phyloP scores from a whole-genome alignment of 371 early-diverging fungal species.

The Funneliformis caledonium region DNA sequence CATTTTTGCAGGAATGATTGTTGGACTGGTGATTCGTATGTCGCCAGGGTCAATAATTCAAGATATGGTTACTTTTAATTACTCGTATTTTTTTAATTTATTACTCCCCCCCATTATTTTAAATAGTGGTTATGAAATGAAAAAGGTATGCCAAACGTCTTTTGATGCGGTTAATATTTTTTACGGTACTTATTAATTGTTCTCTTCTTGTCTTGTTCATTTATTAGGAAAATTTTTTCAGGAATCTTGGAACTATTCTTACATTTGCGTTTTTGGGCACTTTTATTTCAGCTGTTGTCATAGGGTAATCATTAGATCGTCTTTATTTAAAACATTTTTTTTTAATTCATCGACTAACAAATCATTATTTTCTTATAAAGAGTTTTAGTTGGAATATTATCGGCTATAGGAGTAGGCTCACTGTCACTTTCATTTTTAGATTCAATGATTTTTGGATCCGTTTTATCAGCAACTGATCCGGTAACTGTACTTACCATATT shows the following conservation, averaged over 20 bases:
- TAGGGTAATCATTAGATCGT: slow-evolving; percentile 61
- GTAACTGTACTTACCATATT: slow-evolving; percentile 96
- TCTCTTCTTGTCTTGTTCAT: not conserved
- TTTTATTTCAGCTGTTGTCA: slow-evolving; percentile 84
- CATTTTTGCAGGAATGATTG: slow-evolving; percentile 81
- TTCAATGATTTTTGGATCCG: slow-evolving; percentile 90
- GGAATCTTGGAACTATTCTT: slow-evolving; percentile 86
- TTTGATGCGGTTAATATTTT: not conserved
- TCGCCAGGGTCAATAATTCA: slow-evolving; percentile 73
- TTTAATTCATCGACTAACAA: not conserved
- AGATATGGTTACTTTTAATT: slow-evolving; percentile 89
- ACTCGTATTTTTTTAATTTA: slow-evolving; percentile 92
- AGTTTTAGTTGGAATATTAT: slow-evolving; percentile 64
- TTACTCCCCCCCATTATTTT: slow-evolving; percentile 95
- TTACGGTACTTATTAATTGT: not conserved
- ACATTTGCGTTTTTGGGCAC: slow-evolving; percentile 94
- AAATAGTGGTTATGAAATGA: slow-evolving; percentile 94
- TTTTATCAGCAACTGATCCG: slow-evolving; percentile 95
- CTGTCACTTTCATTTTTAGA: slow-evolving; percentile 75
- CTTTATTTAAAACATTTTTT: not conserved
- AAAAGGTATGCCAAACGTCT: slow-evolving; percentile 57
- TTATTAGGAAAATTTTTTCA: slow-evolving; percentile 76
- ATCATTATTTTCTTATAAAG: not conserved
- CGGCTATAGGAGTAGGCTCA: slow-evolving; percentile 66
- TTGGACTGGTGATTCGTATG: slow-evolving; percentile 83